A percentile compares a stretch with the other conserved stretches of the same genome.
Conservation (phyloP, 2,329 filamentous ascomycete species). For the Diplocarpon mali region DNA sequence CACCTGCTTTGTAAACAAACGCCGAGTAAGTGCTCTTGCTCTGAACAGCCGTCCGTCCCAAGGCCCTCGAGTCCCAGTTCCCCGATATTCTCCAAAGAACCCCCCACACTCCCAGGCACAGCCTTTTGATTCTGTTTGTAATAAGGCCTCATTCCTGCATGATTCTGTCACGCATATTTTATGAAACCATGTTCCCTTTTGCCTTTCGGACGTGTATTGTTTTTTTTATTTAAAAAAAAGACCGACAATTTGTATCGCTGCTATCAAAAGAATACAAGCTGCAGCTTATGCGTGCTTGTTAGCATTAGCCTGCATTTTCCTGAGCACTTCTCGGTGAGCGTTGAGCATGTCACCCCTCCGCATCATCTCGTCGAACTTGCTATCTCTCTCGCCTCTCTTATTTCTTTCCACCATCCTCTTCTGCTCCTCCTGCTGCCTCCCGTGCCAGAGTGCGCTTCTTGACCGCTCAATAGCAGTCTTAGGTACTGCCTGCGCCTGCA, state of each 20-base stretch:
- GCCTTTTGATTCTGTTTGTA: too few relatives aligned
- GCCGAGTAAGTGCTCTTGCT: too few relatives aligned
- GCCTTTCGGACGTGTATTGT: slow-evolving; percentile 1
- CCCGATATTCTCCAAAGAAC: too few relatives aligned
- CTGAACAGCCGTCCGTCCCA: not conserved
- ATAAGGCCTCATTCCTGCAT: too few relatives aligned
- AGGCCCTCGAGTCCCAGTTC: not conserved
- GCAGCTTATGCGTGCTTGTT: slow-evolving; percentile 15
- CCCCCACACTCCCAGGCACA: too few relatives aligned
- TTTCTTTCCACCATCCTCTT: slow-evolving; percentile 44
- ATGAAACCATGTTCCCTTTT: not conserved
- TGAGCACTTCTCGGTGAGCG: slow-evolving; percentile 67
- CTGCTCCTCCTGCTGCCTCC: slow-evolving; percentile 44
- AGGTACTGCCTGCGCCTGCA: slow-evolving; percentile 31
- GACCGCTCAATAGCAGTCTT: slow-evolving; percentile 39
- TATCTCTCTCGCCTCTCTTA: slow-evolving; percentile 47
- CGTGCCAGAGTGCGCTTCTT: slow-evolving; percentile 44
- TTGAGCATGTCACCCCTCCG: slow-evolving; percentile 63
- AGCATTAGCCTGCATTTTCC: slow-evolving; percentile 54
- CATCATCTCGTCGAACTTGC: slow-evolving; percentile 64
- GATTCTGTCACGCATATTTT: too few relatives aligned
- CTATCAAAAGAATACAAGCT: too few relatives aligned
- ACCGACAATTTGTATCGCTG: too few relatives aligned
- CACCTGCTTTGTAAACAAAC: too few relatives aligned
- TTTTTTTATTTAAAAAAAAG: slow-evolving; percentile 5